phyloP scores from a whole-genome alignment of 108 stramenopile genomes.

The Conticribra guillardii region DNA sequence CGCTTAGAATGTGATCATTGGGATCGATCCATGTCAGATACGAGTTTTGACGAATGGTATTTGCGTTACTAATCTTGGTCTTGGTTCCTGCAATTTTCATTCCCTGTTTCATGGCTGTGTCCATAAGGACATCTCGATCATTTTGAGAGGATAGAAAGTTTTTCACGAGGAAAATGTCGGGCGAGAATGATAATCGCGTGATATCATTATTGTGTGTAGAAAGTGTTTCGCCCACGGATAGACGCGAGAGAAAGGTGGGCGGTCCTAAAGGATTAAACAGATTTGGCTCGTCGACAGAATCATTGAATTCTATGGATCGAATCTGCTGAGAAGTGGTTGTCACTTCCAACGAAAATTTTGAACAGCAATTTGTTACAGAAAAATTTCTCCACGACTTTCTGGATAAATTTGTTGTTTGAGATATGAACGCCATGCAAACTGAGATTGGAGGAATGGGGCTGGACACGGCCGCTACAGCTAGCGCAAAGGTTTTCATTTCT shows the following conservation, averaged over 20 bases:
- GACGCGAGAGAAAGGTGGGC: constrained; percentile 12
- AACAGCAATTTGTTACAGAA: no score
- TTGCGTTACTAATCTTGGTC: constrained; percentile 18
- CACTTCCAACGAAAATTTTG: no score
- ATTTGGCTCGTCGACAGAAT: no score
- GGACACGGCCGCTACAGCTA: no score
- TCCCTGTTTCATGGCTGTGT: constrained; percentile 20
- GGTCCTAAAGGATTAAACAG: constrained; percentile 36
- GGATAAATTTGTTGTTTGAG: no score
- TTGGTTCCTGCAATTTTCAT: constrained; percentile 45
- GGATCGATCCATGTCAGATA: constrained; percentile 47
- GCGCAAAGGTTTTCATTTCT: no score
- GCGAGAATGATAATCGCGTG: constrained; percentile 25
- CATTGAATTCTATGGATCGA: no score
- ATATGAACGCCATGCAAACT: no score
- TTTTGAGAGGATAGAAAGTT: background rate
- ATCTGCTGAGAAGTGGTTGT: no score
- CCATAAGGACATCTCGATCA: constrained; percentile 12
- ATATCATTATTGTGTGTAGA: no score
- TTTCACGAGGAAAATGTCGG: constrained; percentile 35
- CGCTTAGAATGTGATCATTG: background rate
- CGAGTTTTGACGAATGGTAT: constrained; percentile 34
- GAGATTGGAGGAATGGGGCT: no score
- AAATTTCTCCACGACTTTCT: no score
- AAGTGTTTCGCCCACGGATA: constrained; percentile 15